Conservation (phyloP, 2,329 filamentous ascomycete species). For the Apiospora rasikravindrae region DNA sequence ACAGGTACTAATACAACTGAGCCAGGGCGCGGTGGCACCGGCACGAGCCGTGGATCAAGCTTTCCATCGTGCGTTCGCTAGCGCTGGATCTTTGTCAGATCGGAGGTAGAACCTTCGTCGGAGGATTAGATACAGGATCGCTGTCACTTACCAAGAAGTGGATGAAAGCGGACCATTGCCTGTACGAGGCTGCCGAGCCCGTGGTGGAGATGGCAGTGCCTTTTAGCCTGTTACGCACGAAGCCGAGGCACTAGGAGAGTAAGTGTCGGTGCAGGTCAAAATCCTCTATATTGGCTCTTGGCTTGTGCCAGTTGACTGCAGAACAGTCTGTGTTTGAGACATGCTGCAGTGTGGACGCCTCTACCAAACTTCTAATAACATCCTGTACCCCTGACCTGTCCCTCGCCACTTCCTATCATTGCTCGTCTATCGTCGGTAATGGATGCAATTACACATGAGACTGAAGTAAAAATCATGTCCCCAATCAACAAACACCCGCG, state of each 20-base stretch:
- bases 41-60: not conserved
- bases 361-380: not conserved
- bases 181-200: not conserved
- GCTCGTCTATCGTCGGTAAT: slow-evolving; percentile 7
- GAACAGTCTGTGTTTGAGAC: not conserved
- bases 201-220: not conserved
- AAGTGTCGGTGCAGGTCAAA: not conserved
- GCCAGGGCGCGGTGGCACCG: not conserved
- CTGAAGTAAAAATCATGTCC: not conserved
- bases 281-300: not conserved
- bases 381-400: not conserved
- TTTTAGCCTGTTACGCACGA: not conserved
- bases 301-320: no score
- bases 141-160: not conserved
- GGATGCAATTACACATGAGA: not conserved
- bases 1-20: not conserved
- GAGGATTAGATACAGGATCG: not conserved
- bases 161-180: not conserved
- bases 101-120: not conserved
- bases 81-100: not conserved
- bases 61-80: not conserved
- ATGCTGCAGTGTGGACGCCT: not conserved
- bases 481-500: not conserved
- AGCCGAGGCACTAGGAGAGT: not conserved
- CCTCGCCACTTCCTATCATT: not conserved